Evolutionary conservation across 768 basidiomycete species (phyloP).

Genomic region (Filobasidium floriforme): DNA sequence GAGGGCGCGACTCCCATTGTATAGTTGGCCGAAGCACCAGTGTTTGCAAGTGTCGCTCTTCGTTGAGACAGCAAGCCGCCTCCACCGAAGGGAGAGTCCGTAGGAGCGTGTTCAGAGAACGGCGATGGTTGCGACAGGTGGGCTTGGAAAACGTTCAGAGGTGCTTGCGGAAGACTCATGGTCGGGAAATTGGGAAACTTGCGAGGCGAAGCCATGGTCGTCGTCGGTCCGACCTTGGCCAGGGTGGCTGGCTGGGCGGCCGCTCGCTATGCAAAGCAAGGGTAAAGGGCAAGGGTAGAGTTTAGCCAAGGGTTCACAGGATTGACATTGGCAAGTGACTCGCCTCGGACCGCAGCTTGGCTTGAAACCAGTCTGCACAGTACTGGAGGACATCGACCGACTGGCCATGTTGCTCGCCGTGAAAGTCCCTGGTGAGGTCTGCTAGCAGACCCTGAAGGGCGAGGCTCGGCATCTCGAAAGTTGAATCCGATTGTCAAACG

Average conservation of each 20-base stretch:
- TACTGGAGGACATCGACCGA: slow-evolving; percentile 80
- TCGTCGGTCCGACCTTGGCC: background rate
- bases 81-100: slow-evolving; percentile 37
- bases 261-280: background rate
- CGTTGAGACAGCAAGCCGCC: slow-evolving; percentile 14
- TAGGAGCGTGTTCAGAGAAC: slow-evolving; percentile 37
- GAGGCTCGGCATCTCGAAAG: slow-evolving; percentile 8
- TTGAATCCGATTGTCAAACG: background rate
- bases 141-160: slow-evolving; percentile 12
- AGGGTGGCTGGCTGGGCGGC: background rate
- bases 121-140: slow-evolving; percentile 29
- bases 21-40: background rate
- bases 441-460: slow-evolving; percentile 9
- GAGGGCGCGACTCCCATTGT: background rate
- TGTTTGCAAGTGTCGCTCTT: slow-evolving; percentile 14
- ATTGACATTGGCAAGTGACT: slow-evolving; percentile 16
- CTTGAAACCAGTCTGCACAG: slow-evolving; percentile 81
- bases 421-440: slow-evolving; percentile 14
- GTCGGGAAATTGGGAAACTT: slow-evolving; percentile 18
- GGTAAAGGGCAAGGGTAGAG: background rate
- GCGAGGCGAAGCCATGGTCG: background rate
- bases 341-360: slow-evolving; percentile 37
- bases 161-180: slow-evolving; percentile 6
- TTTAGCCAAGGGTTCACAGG: background rate
- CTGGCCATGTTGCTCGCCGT: slow-evolving; percentile 50